phyloP scores from a whole-genome alignment of 768 basidiomycete species.

The Lentinula detonsa region DNA sequence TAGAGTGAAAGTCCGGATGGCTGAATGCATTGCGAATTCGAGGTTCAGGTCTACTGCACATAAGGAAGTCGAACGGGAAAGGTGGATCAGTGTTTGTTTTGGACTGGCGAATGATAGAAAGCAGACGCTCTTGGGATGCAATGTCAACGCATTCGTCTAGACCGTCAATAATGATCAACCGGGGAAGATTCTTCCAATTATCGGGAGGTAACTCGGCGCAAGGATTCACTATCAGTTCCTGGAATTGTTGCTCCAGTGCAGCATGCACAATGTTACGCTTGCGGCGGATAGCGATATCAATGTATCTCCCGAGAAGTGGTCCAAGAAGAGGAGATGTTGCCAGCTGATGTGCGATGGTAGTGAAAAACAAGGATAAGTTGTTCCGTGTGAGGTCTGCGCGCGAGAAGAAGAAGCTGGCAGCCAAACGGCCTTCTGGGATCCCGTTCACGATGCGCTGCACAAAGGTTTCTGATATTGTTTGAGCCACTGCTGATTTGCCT shows the following conservation, averaged over 20 bases:
- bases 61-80: slow-evolving; percentile 21
- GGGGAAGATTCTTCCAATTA: slow-evolving; percentile 9
- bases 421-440: slow-evolving; percentile 13
- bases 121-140: slow-evolving; percentile 18
- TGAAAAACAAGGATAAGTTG: slow-evolving; percentile 20
- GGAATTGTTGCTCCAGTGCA: slow-evolving; percentile 17
- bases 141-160: slow-evolving; percentile 26
- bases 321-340: slow-evolving; percentile 9
- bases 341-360: slow-evolving; percentile 27
- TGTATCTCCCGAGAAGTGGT: slow-evolving; percentile 4
- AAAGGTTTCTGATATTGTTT: slow-evolving; percentile 18
- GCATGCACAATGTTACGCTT: not conserved
- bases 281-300: not conserved
- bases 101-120: slow-evolving; percentile 20
- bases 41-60: slow-evolving; percentile 25
- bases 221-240: slow-evolving; percentile 25
- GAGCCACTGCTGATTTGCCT: slow-evolving; percentile 28
- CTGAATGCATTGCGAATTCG: slow-evolving; percentile 18
- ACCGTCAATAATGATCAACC: slow-evolving; percentile 27
- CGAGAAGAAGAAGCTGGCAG: slow-evolving; percentile 25
- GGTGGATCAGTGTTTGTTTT: slow-evolving; percentile 8
- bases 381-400: slow-evolving; percentile 19
- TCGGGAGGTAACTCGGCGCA: not conserved
- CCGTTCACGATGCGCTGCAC: not conserved
- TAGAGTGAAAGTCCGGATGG: not conserved